Evolutionary conservation across 2,329 filamentous ascomycete genomes (phyloP), one percentile per base, ranked within the genome.

Genomic region (Penicillium verrucosum): DNA sequence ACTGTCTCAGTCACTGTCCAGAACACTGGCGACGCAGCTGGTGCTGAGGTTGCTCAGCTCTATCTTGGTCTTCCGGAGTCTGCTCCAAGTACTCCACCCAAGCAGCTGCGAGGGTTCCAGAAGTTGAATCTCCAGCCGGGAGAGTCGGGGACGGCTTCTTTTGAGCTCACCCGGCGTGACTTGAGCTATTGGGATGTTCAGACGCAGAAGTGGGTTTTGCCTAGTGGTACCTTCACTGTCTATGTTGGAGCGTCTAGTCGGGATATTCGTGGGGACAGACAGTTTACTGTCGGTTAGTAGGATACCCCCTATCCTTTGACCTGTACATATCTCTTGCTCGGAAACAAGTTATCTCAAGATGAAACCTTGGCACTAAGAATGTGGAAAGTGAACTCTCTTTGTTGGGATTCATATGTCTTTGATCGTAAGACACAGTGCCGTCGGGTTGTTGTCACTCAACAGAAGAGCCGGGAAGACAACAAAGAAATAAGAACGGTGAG

Each of bases 1-100:
- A 79, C 70, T 38, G 76, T 83, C 18, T 73, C 75, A 1, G 75
- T 79, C 2, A 70, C 71, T 0, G 64, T 86, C 5, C 70, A 68
- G 29, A 86, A 86, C 70, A 80, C 77, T 0, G 83, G 83, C 23
- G 51, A 60, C 0, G 62, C 75, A 1, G 66, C 70, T 21, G 83
- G 81, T 16, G 76, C 78, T 2, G 76, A 80, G 8, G 80, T 85
- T 0, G 74, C 81, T 4, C 83, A 86, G 69, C 71, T 86, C 5
- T 86, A 86, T 64, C 68, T 85, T n/a, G 66, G 65, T 1, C 74
- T 80, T 65, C 80, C 74, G 72, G 67, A 57, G 1, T 56, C 42
- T 1, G 64, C 54, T 1, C 55, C 25, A 16, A 52, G n/a, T 25
- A 54, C 68, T 64, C 32, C 60, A 2, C 57, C 47, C 7, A 60